A percentile compares a stretch with the other conserved stretches of the same genome.
phyloP scores from a whole-genome alignment of 495 filamentous ascomycete genomes.

The Melanomma pulvis-pyrius region DNA sequence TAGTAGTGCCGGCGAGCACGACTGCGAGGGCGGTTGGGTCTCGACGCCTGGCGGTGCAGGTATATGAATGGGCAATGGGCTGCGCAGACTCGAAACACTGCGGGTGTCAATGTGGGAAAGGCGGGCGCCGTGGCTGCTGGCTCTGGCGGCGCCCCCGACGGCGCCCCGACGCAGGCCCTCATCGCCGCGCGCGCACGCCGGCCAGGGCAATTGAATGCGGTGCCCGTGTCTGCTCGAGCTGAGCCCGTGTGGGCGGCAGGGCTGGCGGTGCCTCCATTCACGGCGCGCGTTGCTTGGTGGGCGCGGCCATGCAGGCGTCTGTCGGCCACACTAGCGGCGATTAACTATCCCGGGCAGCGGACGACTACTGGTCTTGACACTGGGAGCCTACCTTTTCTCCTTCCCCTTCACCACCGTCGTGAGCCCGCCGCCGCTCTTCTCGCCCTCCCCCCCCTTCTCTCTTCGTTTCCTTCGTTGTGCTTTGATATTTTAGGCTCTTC shows the following conservation, averaged over 20 bases:
- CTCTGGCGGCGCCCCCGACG: too few relatives aligned
- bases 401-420: constrained; percentile 9
- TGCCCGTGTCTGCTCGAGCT: too few relatives aligned
- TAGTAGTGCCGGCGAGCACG: too few relatives aligned
- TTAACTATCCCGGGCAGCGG: too few relatives aligned
- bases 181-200: too few relatives aligned
- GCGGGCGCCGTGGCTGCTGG: too few relatives aligned
- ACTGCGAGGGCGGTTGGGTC: background rate
- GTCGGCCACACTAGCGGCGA: too few relatives aligned
- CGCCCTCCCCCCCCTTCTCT: constrained; percentile 5
- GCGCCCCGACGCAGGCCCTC: too few relatives aligned
- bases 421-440: constrained; percentile 7
- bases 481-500: constrained; percentile 31
- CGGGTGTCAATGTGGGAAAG: constrained; percentile 12
- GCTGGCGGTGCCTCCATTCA: background rate
- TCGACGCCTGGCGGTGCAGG: background rate
- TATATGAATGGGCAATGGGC: background rate
- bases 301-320: background rate
- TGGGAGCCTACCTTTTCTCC: constrained; percentile 1
- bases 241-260: too few relatives aligned
- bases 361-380: constrained; percentile 1
- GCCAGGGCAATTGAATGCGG: too few relatives aligned
- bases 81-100: constrained; percentile 20
- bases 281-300: background rate
- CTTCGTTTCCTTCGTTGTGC: constrained; percentile 36